These are phyloP conservation scores for Cytospora piceae DNA, from an alignment of 2,329 filamentous ascomycete species.

Conservation along the genomic window DNA sequence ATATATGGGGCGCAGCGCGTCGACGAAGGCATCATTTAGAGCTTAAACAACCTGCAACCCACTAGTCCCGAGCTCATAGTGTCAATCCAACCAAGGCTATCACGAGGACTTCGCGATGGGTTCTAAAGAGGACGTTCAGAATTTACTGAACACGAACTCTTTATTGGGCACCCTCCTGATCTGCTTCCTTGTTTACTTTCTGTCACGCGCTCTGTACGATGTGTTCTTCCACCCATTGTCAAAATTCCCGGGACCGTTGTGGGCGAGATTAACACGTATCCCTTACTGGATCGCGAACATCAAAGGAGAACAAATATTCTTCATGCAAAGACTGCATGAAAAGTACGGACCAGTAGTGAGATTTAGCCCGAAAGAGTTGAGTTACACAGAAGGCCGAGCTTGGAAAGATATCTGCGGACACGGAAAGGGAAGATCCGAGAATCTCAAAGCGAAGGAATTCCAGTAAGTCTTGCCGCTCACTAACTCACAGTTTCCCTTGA, in stretches of 20 bases:
- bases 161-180: not conserved
- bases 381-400: conserved; percentile 16
- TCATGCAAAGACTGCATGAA: conserved; percentile 24
- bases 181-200: not conserved
- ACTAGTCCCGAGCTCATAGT: no score
- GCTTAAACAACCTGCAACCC: not conserved
- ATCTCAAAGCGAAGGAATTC: conserved; percentile 36
- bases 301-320: conserved; percentile 31
- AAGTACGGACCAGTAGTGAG: conserved; percentile 22
- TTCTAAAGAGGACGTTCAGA: not conserved
- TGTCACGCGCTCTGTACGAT: not conserved
- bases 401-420: conserved; percentile 22
- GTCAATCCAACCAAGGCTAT: not conserved
- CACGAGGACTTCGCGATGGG: not conserved
- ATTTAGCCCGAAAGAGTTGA: conserved; percentile 19
- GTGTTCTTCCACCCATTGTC: conserved; percentile 11
- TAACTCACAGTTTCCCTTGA: not conserved
- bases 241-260: conserved; percentile 20
- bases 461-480: conserved; percentile 19
- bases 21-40: not conserved
- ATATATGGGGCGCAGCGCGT: not conserved
- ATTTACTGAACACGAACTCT: not conserved
- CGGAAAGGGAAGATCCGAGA: conserved; percentile 29
- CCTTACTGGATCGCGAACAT: conserved; percentile 33
- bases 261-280: conserved; percentile 31